Conservation (phyloP, 2,329 filamentous ascomycete species). For the Furcasterigmium furcatum region DNA sequence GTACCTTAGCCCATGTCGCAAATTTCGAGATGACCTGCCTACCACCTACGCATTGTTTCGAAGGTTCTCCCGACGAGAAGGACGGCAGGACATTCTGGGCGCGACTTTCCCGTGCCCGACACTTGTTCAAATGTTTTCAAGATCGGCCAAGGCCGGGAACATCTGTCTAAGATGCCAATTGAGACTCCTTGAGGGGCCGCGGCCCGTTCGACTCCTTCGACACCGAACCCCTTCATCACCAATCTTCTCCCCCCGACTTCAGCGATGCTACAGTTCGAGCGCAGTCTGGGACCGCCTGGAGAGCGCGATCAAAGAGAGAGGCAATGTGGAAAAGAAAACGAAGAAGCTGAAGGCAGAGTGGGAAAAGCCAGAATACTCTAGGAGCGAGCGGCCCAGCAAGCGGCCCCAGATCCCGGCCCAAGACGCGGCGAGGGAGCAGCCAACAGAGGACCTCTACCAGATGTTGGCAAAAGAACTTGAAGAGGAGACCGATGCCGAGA, state of each 20-base stretch:
- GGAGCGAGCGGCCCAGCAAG: no score
- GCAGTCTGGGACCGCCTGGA: slow-evolving; percentile 8
- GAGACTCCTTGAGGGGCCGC: slow-evolving; percentile 16
- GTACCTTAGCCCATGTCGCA: neutral
- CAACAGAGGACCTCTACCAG: no score
- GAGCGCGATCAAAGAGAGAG: neutral
- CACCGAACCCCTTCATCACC: neutral
- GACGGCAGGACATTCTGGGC: neutral
- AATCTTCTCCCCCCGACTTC: neutral
- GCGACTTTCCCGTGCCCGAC: neutral
- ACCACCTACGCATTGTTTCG: no score
- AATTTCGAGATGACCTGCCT: neutral
- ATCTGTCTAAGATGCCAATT: slow-evolving; percentile 29
- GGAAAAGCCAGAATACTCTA: no score
- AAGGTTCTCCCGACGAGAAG: neutral
- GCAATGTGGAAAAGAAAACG: neutral
- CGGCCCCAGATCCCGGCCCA: no score
- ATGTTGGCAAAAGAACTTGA: no score
- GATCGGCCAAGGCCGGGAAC: slow-evolving; percentile 24
- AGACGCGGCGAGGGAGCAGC: neutral
- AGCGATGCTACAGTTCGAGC: slow-evolving; percentile 6
- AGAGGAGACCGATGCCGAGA: no score
- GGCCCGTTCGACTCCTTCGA: slow-evolving; percentile 5
- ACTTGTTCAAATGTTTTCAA: slow-evolving; percentile 28
- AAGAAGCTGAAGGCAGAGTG: neutral